These are phyloP conservation scores for Corymbia calophylla DNA, from an alignment of 441 rosid species.

Conservation along the genomic window DNA sequence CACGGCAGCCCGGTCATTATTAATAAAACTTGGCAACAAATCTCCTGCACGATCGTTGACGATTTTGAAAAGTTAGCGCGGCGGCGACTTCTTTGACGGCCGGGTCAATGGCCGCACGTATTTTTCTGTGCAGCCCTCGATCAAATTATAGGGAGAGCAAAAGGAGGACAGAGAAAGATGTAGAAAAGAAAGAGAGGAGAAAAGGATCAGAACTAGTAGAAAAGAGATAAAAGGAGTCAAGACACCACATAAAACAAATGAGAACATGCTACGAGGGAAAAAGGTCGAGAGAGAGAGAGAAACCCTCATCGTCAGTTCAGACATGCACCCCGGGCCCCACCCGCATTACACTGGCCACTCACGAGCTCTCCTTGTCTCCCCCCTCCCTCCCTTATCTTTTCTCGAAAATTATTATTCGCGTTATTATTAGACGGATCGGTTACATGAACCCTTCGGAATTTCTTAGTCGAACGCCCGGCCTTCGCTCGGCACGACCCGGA, in stretches of 20 bases:
- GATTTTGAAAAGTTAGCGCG: background rate
- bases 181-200: background rate
- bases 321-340: slow-evolving; percentile 21
- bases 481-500: background rate
- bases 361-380: slow-evolving; percentile 10
- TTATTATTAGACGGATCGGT: background rate
- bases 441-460: background rate
- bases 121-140: slow-evolving; percentile 19
- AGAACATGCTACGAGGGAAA: slow-evolving; percentile 25
- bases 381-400: background rate
- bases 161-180: background rate
- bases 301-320: slow-evolving; percentile 22
- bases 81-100: slow-evolving; percentile 21
- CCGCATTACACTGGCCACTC: background rate
- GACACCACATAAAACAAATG: slow-evolving; percentile 26
- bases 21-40: background rate
- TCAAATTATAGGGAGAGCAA: background rate
- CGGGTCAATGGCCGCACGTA: slow-evolving; percentile 18
- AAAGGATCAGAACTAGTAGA: background rate
- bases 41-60: background rate
- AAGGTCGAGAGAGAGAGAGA: background rate
- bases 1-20: background rate
- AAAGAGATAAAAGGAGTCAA: background rate
- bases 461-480: background rate
- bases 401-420: background rate